These are phyloP conservation scores for Flaveria ramosissima DNA, from an alignment of 129 eudicot species.

Conservation along the genomic window DNA sequence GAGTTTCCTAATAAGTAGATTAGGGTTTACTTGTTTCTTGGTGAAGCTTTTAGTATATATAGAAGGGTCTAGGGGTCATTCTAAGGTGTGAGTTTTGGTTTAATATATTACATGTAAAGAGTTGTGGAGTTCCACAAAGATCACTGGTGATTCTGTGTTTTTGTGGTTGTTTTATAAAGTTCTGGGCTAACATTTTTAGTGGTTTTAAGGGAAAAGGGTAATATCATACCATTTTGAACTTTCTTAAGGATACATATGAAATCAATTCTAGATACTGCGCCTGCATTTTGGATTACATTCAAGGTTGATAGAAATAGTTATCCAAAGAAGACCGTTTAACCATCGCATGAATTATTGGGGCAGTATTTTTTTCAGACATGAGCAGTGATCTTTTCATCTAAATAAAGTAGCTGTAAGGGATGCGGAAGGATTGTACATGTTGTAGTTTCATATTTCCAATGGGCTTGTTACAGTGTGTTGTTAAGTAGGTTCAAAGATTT, in stretches of 20 bases:
- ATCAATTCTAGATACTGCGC: background rate
- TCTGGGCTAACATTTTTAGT: background rate
- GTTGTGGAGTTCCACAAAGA: too few species aligned
- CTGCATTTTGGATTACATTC: background rate
- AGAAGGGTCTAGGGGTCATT: too few species aligned
- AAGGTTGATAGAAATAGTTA: background rate
- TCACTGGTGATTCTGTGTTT: too few species aligned
- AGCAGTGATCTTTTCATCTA: background rate
- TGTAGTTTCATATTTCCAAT: background rate
- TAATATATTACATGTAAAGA: too few species aligned
- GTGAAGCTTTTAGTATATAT: too few species aligned
- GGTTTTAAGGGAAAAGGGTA: background rate
- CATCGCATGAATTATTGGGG: background rate
- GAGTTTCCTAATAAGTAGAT: too few species aligned
- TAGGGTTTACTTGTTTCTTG: too few species aligned
- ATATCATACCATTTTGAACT: background rate
- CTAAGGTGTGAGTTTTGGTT: too few species aligned
- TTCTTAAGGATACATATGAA: background rate
- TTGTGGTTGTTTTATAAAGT: too few species aligned
- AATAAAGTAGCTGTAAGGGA: constrained; percentile 5
- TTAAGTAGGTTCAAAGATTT: background rate
- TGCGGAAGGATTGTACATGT: background rate
- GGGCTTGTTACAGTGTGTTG: background rate
- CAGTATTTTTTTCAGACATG: background rate
- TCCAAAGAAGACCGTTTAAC: background rate